phyloP scores from a whole-genome alignment of 108 stramenopile species.

The Schizochytrium sp. region DNA sequence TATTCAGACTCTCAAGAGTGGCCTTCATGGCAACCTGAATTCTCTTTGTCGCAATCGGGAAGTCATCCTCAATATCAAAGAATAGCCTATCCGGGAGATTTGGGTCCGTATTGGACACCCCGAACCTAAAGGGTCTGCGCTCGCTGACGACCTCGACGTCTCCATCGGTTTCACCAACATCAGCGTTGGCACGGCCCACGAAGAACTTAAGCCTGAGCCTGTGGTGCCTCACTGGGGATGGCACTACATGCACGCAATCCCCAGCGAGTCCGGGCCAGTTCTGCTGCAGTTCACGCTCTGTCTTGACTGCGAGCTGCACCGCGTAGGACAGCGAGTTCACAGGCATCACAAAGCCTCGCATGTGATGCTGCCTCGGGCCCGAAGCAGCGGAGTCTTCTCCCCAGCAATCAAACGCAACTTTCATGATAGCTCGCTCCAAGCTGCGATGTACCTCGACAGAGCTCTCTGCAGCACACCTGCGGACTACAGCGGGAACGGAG shows the following conservation, averaged over 20 bases:
- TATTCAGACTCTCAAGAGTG: not conserved
- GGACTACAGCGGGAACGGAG: too few relatives aligned
- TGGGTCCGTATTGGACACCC: slow-evolving; percentile 15
- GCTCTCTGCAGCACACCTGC: too few relatives aligned
- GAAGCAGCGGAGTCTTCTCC: too few relatives aligned
- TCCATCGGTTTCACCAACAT: not conserved
- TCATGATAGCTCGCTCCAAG: too few relatives aligned
- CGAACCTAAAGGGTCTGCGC: not conserved
- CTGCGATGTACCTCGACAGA: too few relatives aligned
- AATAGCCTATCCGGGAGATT: not conserved
- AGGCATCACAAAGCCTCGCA: slow-evolving; percentile 46
- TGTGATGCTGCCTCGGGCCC: slow-evolving; percentile 7
- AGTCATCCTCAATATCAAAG: not conserved
- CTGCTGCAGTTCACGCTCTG: not conserved
- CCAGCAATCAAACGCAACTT: too few relatives aligned
- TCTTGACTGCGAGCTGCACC: slow-evolving; percentile 32
- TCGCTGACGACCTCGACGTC: not conserved
- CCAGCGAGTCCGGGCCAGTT: not conserved
- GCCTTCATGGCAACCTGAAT: slow-evolving; percentile 11
- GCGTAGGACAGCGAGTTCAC: slow-evolving; percentile 2
- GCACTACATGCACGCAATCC: slow-evolving; percentile 10
- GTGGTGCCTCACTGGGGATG: slow-evolving; percentile 30
- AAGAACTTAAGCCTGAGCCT: slow-evolving; percentile 47
- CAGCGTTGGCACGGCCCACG: not conserved
- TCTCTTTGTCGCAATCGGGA: slow-evolving; percentile 18